phyloP scores from a whole-genome alignment of 306 rosid genomes.

The Citrullus colocynthis region DNA sequence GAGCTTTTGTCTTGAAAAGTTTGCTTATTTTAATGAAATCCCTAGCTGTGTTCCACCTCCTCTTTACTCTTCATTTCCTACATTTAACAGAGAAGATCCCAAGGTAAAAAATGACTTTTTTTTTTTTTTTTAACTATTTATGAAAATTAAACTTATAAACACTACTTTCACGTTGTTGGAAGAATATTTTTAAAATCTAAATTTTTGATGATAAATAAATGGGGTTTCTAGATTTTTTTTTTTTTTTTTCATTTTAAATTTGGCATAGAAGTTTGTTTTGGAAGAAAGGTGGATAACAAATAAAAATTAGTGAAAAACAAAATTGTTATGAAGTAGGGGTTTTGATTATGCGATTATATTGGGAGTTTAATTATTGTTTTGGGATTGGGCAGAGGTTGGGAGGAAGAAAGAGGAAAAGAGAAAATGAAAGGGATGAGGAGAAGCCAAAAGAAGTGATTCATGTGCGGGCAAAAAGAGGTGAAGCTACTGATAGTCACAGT shows the following conservation, averaged over 20 bases:
- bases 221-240: too few species aligned
- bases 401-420: slow-evolving; percentile 49
- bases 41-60: neutral
- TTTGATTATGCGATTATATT: neutral
- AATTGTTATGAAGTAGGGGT: too few species aligned
- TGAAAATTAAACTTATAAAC: too few species aligned
- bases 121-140: too few species aligned
- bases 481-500: slow-evolving; percentile 63
- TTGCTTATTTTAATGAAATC: slow-evolving; percentile 10
- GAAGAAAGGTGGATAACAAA: too few species aligned
- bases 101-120: slow-evolving; percentile 7
- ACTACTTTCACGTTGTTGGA: too few species aligned
- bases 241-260: too few species aligned
- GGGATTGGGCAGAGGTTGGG: slow-evolving; percentile 11
- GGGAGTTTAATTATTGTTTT: neutral
- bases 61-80: slow-evolving; percentile 14
- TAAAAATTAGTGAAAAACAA: too few species aligned
- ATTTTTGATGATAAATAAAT: too few species aligned
- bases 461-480: slow-evolving; percentile 64
- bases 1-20: slow-evolving; percentile 4
- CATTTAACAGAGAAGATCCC: slow-evolving; percentile 5
- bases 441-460: slow-evolving; percentile 39
- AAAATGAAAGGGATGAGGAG: slow-evolving; percentile 13
- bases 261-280: too few species aligned
- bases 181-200: too few species aligned